phyloP scores from a whole-genome alignment of 306 rosid species.

The Coriaria nepalensis region DNA sequence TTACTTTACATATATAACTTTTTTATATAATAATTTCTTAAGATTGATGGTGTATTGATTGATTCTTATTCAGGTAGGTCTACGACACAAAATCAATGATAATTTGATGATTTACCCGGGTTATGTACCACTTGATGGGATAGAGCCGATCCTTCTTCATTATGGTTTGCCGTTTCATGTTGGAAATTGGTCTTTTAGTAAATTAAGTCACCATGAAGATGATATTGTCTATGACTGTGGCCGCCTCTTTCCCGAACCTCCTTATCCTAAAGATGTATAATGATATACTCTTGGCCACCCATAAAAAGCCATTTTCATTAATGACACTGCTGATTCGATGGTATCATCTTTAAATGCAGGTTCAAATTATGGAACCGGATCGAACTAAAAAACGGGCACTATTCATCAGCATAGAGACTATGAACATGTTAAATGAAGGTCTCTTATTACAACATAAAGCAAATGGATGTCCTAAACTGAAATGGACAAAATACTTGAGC shows the following conservation, averaged over 20 bases:
- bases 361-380: constrained; percentile 50
- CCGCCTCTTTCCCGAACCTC: constrained; percentile 86
- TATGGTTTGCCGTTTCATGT: constrained; percentile 76
- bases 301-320: neutral
- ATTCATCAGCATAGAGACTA: constrained; percentile 62
- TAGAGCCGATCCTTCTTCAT: constrained; percentile 90
- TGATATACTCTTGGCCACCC: neutral
- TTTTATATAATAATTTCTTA: constrained; percentile 6
- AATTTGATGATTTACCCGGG: constrained; percentile 96
- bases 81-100: constrained; percentile 92
- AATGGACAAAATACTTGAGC: constrained; percentile 77
- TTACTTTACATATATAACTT: neutral
- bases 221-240: constrained; percentile 67
- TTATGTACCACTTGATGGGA: constrained; percentile 61
- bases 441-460: constrained; percentile 67
- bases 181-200: constrained; percentile 91
- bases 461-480: constrained; percentile 72
- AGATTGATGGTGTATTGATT: constrained; percentile 12
- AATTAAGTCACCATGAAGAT: constrained; percentile 72
- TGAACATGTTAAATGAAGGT: constrained; percentile 77
- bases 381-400: constrained; percentile 43
- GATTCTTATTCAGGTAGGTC: constrained; percentile 54
- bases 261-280: constrained; percentile 82
- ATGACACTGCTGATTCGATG: neutral
- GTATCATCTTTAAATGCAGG: constrained; percentile 24